phyloP scores from a whole-genome alignment of 139 green algal genomes.

The Yamagishiella unicocca region DNA sequence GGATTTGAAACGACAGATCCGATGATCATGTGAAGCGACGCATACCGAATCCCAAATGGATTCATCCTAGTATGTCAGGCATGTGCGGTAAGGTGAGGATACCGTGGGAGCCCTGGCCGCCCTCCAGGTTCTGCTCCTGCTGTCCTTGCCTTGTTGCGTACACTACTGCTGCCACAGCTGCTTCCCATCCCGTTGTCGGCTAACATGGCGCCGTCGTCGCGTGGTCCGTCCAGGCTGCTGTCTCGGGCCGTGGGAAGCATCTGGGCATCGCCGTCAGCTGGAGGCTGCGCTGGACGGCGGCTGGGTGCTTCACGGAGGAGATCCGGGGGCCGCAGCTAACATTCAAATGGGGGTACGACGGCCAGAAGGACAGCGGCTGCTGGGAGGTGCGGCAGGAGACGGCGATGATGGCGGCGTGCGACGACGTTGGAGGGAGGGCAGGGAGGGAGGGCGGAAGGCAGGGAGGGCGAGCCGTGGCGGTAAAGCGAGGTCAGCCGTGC shows the following conservation, averaged over 20 bases:
- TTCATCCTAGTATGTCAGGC: no score
- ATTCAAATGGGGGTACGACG: conserved; percentile 62
- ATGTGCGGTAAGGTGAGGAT: no score
- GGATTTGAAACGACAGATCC: no score
- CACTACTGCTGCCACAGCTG: not conserved
- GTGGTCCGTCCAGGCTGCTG: conserved; percentile 18
- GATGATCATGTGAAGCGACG: no score
- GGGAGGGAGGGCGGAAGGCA: no score
- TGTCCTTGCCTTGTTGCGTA: no score
- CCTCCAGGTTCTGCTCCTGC: no score
- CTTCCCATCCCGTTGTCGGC: not conserved
- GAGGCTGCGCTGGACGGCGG: conserved; percentile 40
- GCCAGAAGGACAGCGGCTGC: conserved; percentile 45
- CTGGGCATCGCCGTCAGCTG: conserved; percentile 60
- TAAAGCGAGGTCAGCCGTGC: no score
- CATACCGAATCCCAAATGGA: no score
- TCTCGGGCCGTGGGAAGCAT: conserved; percentile 50
- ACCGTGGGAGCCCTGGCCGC: no score
- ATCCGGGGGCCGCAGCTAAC: conserved; percentile 50
- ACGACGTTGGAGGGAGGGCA: not conserved
- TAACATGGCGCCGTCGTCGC: no score
- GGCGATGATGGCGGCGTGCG: not conserved
- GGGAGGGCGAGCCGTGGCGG: no score
- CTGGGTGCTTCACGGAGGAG: conserved; percentile 58
- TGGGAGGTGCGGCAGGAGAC: conserved; percentile 54